A percentile compares a stretch with the other conserved stretches of the same genome.
These are phyloP conservation scores for Schwanniomyces sp. DNA, from an alignment of 805 yeast species.

Conservation along the genomic window DNA sequence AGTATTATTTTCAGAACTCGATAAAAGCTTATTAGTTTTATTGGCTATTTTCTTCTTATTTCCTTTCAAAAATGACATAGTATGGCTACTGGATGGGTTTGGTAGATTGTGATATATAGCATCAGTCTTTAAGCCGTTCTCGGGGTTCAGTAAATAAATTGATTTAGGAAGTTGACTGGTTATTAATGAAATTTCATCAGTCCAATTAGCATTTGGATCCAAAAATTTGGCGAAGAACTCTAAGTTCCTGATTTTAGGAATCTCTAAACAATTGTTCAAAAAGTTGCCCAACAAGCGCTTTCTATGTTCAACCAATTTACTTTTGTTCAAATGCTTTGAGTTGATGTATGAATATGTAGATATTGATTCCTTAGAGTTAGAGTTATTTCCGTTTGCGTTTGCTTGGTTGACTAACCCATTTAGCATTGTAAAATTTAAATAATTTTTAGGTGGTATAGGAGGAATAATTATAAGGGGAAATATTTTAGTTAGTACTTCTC, in stretches of 20 bases:
- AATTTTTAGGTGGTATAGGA: constrained; percentile 74
- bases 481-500: constrained; percentile 66
- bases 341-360: constrained; percentile 33
- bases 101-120: constrained; percentile 34
- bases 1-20: constrained; percentile 1
- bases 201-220: constrained; percentile 84
- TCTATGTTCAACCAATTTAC: constrained; percentile 47
- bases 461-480: constrained; percentile 86
- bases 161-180: constrained; percentile 40
- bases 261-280: constrained; percentile 68
- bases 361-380: constrained; percentile 3
- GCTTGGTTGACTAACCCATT: constrained; percentile 30
- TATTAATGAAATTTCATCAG: constrained; percentile 53
- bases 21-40: constrained; percentile 16
- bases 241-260: constrained; percentile 55
- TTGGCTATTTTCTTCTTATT: constrained; percentile 25
- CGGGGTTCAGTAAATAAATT: constrained; percentile 44
- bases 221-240: constrained; percentile 73
- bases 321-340: constrained; percentile 39
- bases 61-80: constrained; percentile 33
- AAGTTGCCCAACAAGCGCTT: constrained; percentile 75
- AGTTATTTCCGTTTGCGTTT: constrained; percentile 1
- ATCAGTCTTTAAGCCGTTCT: constrained; percentile 40
- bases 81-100: constrained; percentile 24
- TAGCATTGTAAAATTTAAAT: constrained; percentile 31